Evolutionary conservation across 1,284 basidiomycete genomes (phyloP).

Genomic region (Puccinia novopanici): DNA sequence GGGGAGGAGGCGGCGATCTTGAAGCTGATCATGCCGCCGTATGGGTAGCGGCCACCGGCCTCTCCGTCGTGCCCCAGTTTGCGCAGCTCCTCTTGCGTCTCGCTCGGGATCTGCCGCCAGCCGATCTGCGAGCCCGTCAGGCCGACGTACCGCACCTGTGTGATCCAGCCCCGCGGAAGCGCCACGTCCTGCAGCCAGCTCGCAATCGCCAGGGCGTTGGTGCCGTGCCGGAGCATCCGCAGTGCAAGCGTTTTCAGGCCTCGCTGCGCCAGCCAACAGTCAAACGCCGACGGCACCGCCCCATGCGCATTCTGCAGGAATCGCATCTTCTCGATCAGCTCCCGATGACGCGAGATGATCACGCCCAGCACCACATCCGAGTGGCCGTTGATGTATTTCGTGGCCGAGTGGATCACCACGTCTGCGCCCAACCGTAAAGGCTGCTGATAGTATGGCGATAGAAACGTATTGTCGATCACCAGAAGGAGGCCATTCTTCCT

Average conservation of each 20-base stretch:
- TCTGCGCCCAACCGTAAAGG: slow-evolving; percentile 83
- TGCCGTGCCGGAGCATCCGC: slow-evolving; percentile 81
- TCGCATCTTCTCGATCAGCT: slow-evolving; percentile 67
- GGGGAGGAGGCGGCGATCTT: slow-evolving; percentile 66
- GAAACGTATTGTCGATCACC: slow-evolving; percentile 83
- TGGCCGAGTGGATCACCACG: slow-evolving; percentile 69
- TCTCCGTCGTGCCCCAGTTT: slow-evolving; percentile 47
- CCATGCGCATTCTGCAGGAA: slow-evolving; percentile 82
- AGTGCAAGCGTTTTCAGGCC: slow-evolving; percentile 83
- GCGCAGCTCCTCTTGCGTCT: slow-evolving; percentile 50
- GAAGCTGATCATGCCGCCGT: slow-evolving; percentile 63
- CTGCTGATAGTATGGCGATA: slow-evolving; percentile 86
- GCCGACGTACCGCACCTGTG: slow-evolving; percentile 84
- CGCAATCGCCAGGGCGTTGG: slow-evolving; percentile 78
- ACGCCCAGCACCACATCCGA: slow-evolving; percentile 70
- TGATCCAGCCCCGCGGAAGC: slow-evolving; percentile 65
- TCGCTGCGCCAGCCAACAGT: slow-evolving; percentile 86
- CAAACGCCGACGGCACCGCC: slow-evolving; percentile 68
- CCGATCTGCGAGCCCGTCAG: slow-evolving; percentile 69
- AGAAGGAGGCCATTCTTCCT: slow-evolving; percentile 67
- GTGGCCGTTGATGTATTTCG: slow-evolving; percentile 83
- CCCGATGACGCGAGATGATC: slow-evolving; percentile 65
- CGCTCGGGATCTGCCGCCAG: slow-evolving; percentile 65
- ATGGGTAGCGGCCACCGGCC: slow-evolving; percentile 65
- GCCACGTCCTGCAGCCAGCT: slow-evolving; percentile 64